Base-by-base conservation (phyloP, 441 rosid genomes). In the Bocquillonia castaneifolia region DNA sequence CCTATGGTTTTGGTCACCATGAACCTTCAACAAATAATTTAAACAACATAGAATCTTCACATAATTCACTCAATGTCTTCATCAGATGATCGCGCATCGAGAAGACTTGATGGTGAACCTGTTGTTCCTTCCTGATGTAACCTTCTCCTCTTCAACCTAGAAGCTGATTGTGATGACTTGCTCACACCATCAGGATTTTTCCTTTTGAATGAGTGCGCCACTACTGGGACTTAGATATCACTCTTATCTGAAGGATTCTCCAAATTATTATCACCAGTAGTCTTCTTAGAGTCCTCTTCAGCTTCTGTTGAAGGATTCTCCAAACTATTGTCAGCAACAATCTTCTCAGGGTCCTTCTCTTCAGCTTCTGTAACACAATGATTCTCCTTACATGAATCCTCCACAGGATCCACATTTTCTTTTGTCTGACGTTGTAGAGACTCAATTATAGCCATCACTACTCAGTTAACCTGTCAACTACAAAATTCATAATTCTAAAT, bases 381-480 rank as follows among this genome's bases (percentile, higher is more conserved):
- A 31, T 26, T 44, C 28, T 67, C 63, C 40, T 29, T 56, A 29
- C 70, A 25, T 18, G 53, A 40, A 57, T 57, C 64, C 8, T 62
- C 52, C 2, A 36, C 78, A 50, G 68, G 74, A 14, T 64, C 82
- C 8, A 64, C 36, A 66, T 64, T 15, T 26, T 25, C 63, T 70
- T 47, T 58, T 3, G 42, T 32, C 34, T 58, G 48, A 3, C 67
- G 50, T 55, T 75, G 78, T 5, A 86, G 81, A 8, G 79, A 68
- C 59, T 86, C 91, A 3, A 86, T 86, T 66, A 81, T 74, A 22
- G 64, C 73, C 92, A 80, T 82, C 47, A 88, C 17, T 44, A 86
- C 88, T 52, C 88, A 67, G 55, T 88, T 90, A 55, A 90, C 90
- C 92, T 90, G 80, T 62, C 52, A 72, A 45, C 36, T 15, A 23